phyloP scores from a whole-genome alignment of 208 protist species.

The Trypanosomatidae sp. region DNA sequence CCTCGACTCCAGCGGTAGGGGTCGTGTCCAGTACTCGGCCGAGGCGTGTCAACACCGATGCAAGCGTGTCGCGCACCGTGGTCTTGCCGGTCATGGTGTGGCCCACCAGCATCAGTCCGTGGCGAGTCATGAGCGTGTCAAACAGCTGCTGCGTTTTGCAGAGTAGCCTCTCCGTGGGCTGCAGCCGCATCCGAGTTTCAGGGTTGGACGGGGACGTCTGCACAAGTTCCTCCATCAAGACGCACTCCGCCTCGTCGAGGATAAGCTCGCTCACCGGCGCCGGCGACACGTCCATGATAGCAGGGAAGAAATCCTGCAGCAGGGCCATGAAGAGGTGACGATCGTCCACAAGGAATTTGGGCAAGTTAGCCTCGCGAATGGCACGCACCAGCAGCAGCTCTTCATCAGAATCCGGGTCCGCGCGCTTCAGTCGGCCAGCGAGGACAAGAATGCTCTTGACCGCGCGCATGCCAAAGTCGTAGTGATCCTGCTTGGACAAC shows the following conservation, averaged over 20 bases:
- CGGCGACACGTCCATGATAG: constrained; percentile 25
- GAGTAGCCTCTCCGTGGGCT: constrained; percentile 78
- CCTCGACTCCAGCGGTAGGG: not conserved
- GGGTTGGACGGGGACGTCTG: constrained; percentile 1
- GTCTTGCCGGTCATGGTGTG: constrained; percentile 95
- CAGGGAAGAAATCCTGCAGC: constrained; percentile 92
- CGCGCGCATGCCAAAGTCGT: constrained; percentile 96
- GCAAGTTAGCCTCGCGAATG: constrained; percentile 92
- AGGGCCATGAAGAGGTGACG: constrained; percentile 90
- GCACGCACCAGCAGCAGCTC: constrained; percentile 91
- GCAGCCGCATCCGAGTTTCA: constrained; percentile 34
- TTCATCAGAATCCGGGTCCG: constrained; percentile 83
- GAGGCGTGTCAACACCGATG: constrained; percentile 61
- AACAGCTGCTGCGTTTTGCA: constrained; percentile 92
- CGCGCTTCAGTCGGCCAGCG: constrained; percentile 90
- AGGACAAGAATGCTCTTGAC: constrained; percentile 95
- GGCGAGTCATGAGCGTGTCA: constrained; percentile 89
- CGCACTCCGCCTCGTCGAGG: constrained; percentile 35
- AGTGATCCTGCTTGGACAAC: constrained; percentile 96
- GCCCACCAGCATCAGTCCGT: constrained; percentile 96
- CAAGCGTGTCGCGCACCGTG: constrained; percentile 74
- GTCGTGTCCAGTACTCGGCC: constrained; percentile 16
- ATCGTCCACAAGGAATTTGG: constrained; percentile 93
- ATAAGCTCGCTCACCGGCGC: constrained; percentile 59
- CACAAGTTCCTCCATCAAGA: constrained; percentile 48